These are phyloP conservation scores for Penicillium sp. DNA, from an alignment of 2,329 filamentous ascomycete species.

Conservation along the genomic window DNA sequence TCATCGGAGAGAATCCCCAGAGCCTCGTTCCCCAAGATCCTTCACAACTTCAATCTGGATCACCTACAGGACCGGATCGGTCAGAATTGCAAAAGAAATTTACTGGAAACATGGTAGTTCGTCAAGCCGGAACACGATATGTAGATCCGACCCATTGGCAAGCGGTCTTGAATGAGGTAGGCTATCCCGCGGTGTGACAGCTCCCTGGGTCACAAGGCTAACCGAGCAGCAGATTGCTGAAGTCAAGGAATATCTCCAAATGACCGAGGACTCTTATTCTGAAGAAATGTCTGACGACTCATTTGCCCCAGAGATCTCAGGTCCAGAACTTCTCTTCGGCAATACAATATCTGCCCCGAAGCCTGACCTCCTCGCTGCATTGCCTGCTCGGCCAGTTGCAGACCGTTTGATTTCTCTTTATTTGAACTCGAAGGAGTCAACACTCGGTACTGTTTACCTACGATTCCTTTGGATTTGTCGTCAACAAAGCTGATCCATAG, in stretches of 20 bases:
- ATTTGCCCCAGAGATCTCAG: slow-evolving; percentile 10
- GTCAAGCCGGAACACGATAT: slow-evolving; percentile 22
- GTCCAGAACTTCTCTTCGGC: slow-evolving; percentile 20
- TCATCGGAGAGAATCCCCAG: not conserved
- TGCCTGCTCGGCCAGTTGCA: slow-evolving; percentile 24
- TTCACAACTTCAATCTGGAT: not conserved
- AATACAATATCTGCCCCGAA: slow-evolving; percentile 14
- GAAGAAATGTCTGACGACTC: slow-evolving; percentile 15
- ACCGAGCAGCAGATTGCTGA: slow-evolving; percentile 22
- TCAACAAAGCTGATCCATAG: not conserved
- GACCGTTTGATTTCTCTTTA: slow-evolving; percentile 28
- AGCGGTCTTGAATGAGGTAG: slow-evolving; percentile 27
- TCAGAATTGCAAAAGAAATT: not conserved
- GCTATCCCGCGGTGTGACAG: not conserved
- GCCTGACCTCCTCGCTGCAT: slow-evolving; percentile 25
- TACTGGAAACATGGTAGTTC: slow-evolving; percentile 20
- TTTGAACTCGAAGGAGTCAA: slow-evolving; percentile 28
- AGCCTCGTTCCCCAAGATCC: not conserved
- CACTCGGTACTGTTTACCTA: slow-evolving; percentile 15
- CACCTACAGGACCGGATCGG: not conserved
- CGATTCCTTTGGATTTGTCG: not conserved
- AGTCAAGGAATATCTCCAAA: slow-evolving; percentile 22
- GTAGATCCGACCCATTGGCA: slow-evolving; percentile 26
- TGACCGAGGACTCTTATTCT: slow-evolving; percentile 5
- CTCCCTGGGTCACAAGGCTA: not conserved